phyloP scores from a whole-genome alignment of 164 flowering plant genomes.

The Litsea cubeba region DNA sequence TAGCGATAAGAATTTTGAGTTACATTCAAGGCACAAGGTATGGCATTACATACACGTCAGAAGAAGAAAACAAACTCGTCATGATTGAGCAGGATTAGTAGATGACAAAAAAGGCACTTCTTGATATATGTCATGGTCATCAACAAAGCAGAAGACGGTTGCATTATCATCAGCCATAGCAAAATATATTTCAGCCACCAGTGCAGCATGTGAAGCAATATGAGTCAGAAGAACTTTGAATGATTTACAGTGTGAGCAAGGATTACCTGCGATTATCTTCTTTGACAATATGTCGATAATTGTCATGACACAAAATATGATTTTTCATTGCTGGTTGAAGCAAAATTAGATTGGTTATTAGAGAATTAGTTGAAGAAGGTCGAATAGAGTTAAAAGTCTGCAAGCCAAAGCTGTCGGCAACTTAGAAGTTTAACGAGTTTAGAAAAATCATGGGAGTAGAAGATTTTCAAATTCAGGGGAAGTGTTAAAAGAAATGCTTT shows the following conservation, averaged over 20 bases:
- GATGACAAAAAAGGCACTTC: background rate
- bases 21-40: no score
- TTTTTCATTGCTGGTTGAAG: background rate
- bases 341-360: background rate
- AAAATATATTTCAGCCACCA: background rate
- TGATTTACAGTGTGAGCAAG: background rate
- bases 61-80: background rate
- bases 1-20: no score
- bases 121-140: background rate
- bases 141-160: background rate
- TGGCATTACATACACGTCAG: background rate
- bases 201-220: constrained; percentile 3
- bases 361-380: background rate
- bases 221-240: constrained; percentile 1
- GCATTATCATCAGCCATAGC: background rate
- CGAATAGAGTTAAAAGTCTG: background rate
- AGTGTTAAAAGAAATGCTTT: no score
- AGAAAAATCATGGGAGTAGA: no score
- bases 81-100: background rate
- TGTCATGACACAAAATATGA: constrained; percentile 1
- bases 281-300: constrained; percentile 4
- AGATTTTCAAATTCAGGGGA: no score
- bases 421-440: no score
- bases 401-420: no score
- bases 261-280: background rate